These are phyloP conservation scores for Millerozyma miso DNA, from an alignment of 805 yeast species.

Conservation along the genomic window DNA sequence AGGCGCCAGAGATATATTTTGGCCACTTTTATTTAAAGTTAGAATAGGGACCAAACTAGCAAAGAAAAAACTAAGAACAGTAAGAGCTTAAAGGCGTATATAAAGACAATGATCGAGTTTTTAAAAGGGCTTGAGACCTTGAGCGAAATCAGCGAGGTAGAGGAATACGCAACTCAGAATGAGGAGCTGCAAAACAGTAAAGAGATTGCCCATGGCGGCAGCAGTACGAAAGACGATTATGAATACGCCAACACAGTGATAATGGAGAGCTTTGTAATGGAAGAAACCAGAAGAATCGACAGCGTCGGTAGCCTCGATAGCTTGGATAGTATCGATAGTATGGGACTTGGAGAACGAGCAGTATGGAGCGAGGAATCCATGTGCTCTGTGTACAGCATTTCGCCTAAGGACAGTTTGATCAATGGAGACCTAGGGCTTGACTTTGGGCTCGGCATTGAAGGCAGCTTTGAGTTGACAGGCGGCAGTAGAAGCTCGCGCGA, in stretches of 20 bases:
- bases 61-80: not conserved
- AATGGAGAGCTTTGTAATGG: not conserved
- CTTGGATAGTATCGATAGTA: slow-evolving; percentile 1
- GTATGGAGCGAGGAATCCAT: not conserved
- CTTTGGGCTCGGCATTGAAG: not conserved
- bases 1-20: not conserved
- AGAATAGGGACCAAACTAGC: not conserved
- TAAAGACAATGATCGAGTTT: not conserved
- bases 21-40: not conserved
- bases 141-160: not conserved
- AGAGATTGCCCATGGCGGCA: not conserved
- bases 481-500: not conserved
- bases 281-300: not conserved
- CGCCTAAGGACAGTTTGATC: not conserved
- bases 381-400: slow-evolving; percentile 1
- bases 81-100: not conserved
- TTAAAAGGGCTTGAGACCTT: not conserved
- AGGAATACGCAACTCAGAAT: not conserved
- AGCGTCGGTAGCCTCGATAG: not conserved
- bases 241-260: not conserved
- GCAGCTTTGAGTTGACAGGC: not conserved
- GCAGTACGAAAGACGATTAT: not conserved
- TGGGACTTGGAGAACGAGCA: not conserved
- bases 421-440: not conserved
- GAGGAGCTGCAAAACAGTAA: not conserved